These are phyloP conservation scores for Pestalotiopsis sp. DNA, from an alignment of 2,329 filamentous ascomycete genomes.

Conservation along the genomic window DNA sequence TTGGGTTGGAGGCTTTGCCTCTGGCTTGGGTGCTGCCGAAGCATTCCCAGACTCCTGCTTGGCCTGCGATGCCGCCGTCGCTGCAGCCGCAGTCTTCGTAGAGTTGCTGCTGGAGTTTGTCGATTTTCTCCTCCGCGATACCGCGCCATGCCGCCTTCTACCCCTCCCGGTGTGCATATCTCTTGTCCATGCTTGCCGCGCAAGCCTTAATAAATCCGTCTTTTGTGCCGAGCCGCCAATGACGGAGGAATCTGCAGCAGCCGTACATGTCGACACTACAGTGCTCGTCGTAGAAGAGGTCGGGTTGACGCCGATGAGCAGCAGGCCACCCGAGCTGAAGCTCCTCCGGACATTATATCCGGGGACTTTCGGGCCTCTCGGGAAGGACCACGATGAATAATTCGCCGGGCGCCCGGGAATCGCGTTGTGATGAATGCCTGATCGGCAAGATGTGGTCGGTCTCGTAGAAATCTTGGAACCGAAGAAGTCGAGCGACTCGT, in stretches of 20 bases:
- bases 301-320: constrained; percentile 50
- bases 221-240: constrained; percentile 28
- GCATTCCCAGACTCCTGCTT: constrained; percentile 20
- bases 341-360: constrained; percentile 47
- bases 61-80: constrained; percentile 14
- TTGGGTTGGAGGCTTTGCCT: constrained; percentile 27
- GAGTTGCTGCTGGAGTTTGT: constrained; percentile 32
- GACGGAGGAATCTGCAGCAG: constrained; percentile 39
- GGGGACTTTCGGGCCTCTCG: constrained; percentile 31
- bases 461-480: constrained; percentile 25
- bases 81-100: constrained; percentile 16
- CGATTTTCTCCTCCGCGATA: constrained; percentile 31
- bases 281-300: constrained; percentile 39
- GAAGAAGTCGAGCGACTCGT: constrained; percentile 28
- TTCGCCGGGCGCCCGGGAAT: constrained; percentile 24
- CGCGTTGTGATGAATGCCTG: constrained; percentile 20
- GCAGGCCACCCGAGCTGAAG: constrained; percentile 57
- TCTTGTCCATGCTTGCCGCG: constrained; percentile 39
- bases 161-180: constrained; percentile 31
- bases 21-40: constrained; percentile 18
- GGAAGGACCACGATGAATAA: constrained; percentile 28
- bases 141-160: constrained; percentile 16
- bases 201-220: constrained; percentile 35
- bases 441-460: constrained; percentile 21
- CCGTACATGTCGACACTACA: constrained; percentile 41